Evolutionary conservation across 2,329 filamentous ascomycete species (phyloP).

Genomic region (Fusarium euwallaceae): DNA sequence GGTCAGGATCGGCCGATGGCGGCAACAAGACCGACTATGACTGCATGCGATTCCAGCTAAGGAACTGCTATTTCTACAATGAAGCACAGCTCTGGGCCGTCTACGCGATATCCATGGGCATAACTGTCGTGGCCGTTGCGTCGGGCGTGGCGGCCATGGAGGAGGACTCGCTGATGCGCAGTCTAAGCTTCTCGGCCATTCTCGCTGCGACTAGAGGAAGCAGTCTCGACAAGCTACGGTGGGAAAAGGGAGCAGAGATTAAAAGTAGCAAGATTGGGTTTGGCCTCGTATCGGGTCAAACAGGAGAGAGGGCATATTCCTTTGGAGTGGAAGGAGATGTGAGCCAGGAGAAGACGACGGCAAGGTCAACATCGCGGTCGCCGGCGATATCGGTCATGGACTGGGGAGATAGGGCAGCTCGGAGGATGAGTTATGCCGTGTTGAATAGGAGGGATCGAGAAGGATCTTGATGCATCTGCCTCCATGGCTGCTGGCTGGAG

Average conservation of each 20-base stretch:
- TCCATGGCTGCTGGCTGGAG: neutral
- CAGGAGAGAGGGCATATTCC: slow-evolving; percentile 39
- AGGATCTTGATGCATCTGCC: neutral
- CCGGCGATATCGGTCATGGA: slow-evolving; percentile 40
- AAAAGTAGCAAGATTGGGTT: slow-evolving; percentile 41
- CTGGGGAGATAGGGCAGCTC: slow-evolving; percentile 37
- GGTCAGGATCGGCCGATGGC: slow-evolving; percentile 25
- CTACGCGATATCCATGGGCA: slow-evolving; percentile 41
- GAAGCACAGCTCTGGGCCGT: slow-evolving; percentile 39
- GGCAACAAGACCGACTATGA: slow-evolving; percentile 22
- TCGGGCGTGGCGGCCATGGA: slow-evolving; percentile 40
- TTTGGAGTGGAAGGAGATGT: slow-evolving; percentile 46
- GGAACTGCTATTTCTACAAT: slow-evolving; percentile 41
- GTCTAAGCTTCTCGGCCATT: slow-evolving; percentile 44
- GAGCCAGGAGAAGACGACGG: slow-evolving; percentile 36
- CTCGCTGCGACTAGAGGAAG: slow-evolving; percentile 41
- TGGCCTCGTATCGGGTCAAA: slow-evolving; percentile 38
- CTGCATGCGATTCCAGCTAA: slow-evolving; percentile 36
- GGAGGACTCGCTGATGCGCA: slow-evolving; percentile 42
- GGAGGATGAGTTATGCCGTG: slow-evolving; percentile 40
- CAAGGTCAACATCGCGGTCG: slow-evolving; percentile 33
- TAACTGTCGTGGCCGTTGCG: slow-evolving; percentile 34
- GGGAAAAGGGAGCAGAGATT: slow-evolving; percentile 36
- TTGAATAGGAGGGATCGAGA: slow-evolving; percentile 32
- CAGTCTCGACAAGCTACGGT: slow-evolving; percentile 43